Conservation (phyloP, 2,329 filamentous ascomycete species). For the Fusarium sp. region DNA sequence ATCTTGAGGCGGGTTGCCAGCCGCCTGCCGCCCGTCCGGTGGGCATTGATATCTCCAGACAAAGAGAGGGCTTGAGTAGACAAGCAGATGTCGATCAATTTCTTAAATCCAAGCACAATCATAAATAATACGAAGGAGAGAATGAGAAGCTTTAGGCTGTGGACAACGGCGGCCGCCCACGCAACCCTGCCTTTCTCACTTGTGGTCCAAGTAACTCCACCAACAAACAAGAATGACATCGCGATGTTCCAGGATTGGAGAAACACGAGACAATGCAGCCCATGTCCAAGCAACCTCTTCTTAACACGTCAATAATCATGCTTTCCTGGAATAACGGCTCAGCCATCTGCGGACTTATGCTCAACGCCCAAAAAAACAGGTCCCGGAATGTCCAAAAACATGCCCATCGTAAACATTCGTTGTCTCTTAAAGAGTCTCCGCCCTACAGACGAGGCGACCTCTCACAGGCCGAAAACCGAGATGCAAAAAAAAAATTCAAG, state of each 20-base stretch:
- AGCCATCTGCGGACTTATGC: neutral
- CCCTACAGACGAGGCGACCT: neutral
- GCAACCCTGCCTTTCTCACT: neutral
- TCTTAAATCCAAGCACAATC: neutral
- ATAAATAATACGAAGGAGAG: neutral
- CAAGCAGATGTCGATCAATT: neutral
- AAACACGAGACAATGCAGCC: neutral
- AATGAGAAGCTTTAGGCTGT: neutral
- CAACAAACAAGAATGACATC: constrained; percentile 5
- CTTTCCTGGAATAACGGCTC: neutral
- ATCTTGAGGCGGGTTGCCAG: constrained; percentile 1
- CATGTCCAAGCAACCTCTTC: neutral
- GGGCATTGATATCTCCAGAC: neutral
- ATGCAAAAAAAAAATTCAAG: neutral
- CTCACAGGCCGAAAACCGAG: neutral
- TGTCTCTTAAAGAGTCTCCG: neutral
- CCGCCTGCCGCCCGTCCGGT: neutral
- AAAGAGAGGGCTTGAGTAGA: neutral
- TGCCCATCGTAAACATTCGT: neutral
- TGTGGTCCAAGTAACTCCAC: constrained; percentile 14
- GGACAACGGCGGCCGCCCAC: neutral
- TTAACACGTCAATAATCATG: neutral
- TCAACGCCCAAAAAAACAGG: neutral
- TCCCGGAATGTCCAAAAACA: neutral
- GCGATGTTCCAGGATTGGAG: neutral